Percentiles rank a stretch among this genome's conserved stretches.
Conservation (phyloP, 2,329 filamentous ascomycete species). For the Dendrostoma leiphaemia region DNA sequence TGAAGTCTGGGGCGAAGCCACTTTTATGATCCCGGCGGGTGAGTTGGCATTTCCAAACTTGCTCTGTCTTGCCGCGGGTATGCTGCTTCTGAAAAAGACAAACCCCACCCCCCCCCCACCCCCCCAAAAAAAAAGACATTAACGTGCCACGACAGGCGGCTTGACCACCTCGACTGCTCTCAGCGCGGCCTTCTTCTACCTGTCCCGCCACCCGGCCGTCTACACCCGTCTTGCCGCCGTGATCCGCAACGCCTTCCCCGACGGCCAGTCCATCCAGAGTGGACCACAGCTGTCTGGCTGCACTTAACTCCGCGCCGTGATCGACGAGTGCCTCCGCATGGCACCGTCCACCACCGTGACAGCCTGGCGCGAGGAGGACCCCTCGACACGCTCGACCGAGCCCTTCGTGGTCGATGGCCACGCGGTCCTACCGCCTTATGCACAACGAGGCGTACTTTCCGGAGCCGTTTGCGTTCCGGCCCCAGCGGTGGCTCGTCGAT, state of each 20-base stretch:
- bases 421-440: constrained; percentile 30
- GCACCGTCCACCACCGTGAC: constrained; percentile 38
- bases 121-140: too few species aligned
- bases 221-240: constrained; percentile 29
- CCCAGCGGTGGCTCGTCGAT: constrained; percentile 32
- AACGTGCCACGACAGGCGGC: background rate
- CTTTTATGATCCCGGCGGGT: constrained; percentile 13
- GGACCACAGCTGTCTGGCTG: constrained; percentile 32
- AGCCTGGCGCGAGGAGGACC: constrained; percentile 31
- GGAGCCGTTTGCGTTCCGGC: constrained; percentile 26
- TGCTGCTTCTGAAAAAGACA: too few species aligned
- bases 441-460: constrained; percentile 30
- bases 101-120: too few species aligned
- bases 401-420: constrained; percentile 23
- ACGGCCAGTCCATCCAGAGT: constrained; percentile 26
- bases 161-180: constrained; percentile 33
- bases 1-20: constrained; percentile 13
- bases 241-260: constrained; percentile 32
- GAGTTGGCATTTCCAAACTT: background rate
- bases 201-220: constrained; percentile 26
- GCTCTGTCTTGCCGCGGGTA: background rate
- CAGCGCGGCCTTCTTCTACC: constrained; percentile 33
- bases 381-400: constrained; percentile 24
- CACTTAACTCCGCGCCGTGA: constrained; percentile 41
- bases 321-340: constrained; percentile 46